Evolutionary conservation across 352 stramenopile species (phyloP).

Genomic region (Globisporangium lucens): DNA sequence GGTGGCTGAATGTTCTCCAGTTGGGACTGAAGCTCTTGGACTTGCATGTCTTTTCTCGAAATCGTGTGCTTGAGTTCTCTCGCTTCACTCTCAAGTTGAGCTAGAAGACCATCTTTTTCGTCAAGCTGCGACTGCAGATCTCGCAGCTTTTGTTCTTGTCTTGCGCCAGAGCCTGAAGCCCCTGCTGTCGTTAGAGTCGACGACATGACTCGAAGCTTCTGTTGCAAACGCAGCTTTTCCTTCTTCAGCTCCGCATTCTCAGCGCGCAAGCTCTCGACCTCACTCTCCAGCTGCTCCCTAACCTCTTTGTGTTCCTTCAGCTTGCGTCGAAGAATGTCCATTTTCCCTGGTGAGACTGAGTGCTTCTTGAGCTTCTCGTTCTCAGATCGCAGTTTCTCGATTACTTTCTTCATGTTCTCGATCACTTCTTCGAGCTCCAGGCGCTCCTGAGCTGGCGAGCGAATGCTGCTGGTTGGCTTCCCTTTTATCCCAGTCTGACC

Average conservation of each 20-base stretch:
- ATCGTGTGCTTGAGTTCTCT: background rate
- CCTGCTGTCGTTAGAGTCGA: slow-evolving; percentile 19
- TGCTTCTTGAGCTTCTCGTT: slow-evolving; percentile 63
- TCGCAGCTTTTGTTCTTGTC: slow-evolving; percentile 22
- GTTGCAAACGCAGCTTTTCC: slow-evolving; percentile 64
- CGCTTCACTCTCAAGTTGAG: background rate
- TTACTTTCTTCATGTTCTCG: slow-evolving; percentile 80
- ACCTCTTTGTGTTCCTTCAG: slow-evolving; percentile 47
- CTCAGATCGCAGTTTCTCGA: slow-evolving; percentile 70
- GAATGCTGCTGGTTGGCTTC: slow-evolving; percentile 5
- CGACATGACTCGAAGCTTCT: slow-evolving; percentile 52
- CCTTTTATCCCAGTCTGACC: background rate
- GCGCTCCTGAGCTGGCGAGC: slow-evolving; percentile 32
- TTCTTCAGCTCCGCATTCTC: slow-evolving; percentile 45
- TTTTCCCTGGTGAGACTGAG: slow-evolving; percentile 33
- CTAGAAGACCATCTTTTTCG: slow-evolving; percentile 21
- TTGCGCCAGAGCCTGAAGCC: slow-evolving; percentile 9
- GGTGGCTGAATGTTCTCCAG: background rate
- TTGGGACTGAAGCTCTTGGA: slow-evolving; percentile 32
- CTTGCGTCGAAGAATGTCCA: slow-evolving; percentile 41
- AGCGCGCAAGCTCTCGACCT: slow-evolving; percentile 38
- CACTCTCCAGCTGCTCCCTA: slow-evolving; percentile 30
- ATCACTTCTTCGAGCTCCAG: slow-evolving; percentile 73
- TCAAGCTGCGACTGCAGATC: slow-evolving; percentile 21
- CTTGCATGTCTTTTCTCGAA: background rate